Base-by-base conservation (phyloP, 441 rosid genomes). In the Pelargonium myrrhifolium region DNA sequence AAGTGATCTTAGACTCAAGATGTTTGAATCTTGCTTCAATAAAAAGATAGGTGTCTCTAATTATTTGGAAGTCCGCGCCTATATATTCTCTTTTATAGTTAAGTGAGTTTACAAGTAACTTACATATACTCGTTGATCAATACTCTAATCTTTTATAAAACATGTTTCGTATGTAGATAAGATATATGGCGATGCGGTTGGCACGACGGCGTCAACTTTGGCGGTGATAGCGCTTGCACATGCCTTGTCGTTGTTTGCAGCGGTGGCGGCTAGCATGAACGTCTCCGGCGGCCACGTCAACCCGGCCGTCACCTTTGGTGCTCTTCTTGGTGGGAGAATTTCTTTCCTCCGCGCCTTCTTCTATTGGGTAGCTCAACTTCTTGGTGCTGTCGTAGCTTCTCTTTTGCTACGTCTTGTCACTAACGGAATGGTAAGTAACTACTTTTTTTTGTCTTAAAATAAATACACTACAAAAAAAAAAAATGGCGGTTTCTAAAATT, bases 301-400 rank as follows among this genome's bases (percentile, higher is more conserved):
- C 68, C 94, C 96, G 0, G 96, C 94, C 0, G 89, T 86, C 65
- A 88, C 96, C 67, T 85, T 88, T 9, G 94, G 87, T 35, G 82
- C 94, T 45, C 92, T 88, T n/a, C 73, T 88, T 1, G 92, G 92
- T 14, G 94, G 94, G 3, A 83, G 93, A 71, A 51, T 87, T 45
- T 79, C 89, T 1, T 70, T 71, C 15, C 40, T 85, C 17, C 87
- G 83, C 2, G 85, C 89, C 31, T 28, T 78, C 35, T 83, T 67
- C 72, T 83, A 83, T 51, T 83, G 85, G 85, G 64, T 83, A 14
- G 87, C 89, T 65, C 87, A 83, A 74, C 79, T 85, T 65, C 70
- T 83, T 65, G 86, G 84, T 0, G 85, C 89, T 7, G 43, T 83
- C 14, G 68, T 85, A 6, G 86, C 87, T 51, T 76, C 88, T 28